Base-by-base conservation (phyloP, 2,329 filamentous ascomycete genomes). In the Trichoderma pleuroti region DNA sequence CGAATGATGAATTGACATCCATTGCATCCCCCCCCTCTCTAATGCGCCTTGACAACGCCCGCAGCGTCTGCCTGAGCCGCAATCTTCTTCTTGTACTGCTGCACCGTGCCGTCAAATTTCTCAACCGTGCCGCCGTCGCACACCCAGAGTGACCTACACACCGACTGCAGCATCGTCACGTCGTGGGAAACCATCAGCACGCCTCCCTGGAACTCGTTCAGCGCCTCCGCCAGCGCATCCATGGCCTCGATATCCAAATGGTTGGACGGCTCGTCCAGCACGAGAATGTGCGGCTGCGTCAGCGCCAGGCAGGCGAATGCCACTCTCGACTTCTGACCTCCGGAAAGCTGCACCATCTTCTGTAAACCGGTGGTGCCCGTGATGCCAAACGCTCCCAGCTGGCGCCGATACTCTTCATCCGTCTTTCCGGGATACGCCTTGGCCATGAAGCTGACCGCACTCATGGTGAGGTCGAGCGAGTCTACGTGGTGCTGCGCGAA, bases 151-250 rank as follows among this genome's bases (percentile, higher is more conserved):
- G 91, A 96, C 64, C 86, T 96, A 82, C 96, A 99, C 46, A 99
- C 96, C 67, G 92, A 97, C 85, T 97, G 94, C 81, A 99, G 81
- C 93, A 99, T 98, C 1, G 96, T 98, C 68, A 99, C 96, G 80
- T 99, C 96, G 91, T 99, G 96, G 78, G 93, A 97, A 70, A 99
- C 96, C 94, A 99, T 98, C 77, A 99, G 85, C 70, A 99, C 94
- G 80, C 96, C 96, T 72, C 96, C 96, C 83, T 97, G 88, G 84
- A 98, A 99, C 74, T 91, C 88, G 75, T 90, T 87, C 75, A 99
- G 85, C 18, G 96, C 96, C 34, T 91, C 90, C 5, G 93, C 91
- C 66, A 99, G 85, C 12, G 96, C 95, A 81, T 99, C 96, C 96
- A 99, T 98, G 74, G 96, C 96, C 82, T 99, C 96, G 76, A 99